Conservation (phyloP, 148 eudicot species). For the Arctostaphylos glauca region DNA sequence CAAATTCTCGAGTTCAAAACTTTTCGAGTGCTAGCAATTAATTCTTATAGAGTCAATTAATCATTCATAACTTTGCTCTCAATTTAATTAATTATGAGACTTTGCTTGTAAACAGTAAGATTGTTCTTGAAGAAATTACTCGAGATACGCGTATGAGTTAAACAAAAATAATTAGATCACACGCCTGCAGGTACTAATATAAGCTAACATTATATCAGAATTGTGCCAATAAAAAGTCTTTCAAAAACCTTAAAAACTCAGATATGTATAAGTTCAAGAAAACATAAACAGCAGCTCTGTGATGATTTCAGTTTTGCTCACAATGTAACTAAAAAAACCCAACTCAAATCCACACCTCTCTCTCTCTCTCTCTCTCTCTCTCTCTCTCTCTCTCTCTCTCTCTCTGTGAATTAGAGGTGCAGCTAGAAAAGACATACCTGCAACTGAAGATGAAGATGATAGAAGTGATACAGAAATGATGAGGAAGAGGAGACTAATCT, state of each 20-base stretch:
- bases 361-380: neutral
- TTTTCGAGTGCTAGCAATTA: too few species aligned
- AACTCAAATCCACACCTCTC: neutral
- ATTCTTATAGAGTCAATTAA: too few species aligned
- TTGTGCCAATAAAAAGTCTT: neutral
- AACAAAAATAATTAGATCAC: neutral
- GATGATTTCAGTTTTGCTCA: neutral
- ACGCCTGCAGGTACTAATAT: neutral
- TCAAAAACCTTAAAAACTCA: neutral
- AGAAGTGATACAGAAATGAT: slow-evolving; percentile 48
- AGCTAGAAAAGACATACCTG: slow-evolving; percentile 40
- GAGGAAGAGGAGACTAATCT: slow-evolving; percentile 45
- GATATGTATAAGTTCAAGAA: neutral
- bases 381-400: neutral
- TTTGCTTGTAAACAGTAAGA: too few species aligned
- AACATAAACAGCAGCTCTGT: neutral
- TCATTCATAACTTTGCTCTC: too few species aligned
- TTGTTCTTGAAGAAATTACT: too few species aligned
- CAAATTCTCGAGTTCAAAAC: too few species aligned
- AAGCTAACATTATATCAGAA: neutral
- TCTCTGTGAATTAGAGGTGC: neutral
- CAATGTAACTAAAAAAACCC: neutral
- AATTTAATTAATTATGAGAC: too few species aligned
- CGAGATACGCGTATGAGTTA: too few species aligned
- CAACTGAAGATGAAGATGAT: slow-evolving; percentile 53